Evolutionary conservation across 768 basidiomycete genomes (phyloP).

Genomic region (Coprinopsis marcescibilis): DNA sequence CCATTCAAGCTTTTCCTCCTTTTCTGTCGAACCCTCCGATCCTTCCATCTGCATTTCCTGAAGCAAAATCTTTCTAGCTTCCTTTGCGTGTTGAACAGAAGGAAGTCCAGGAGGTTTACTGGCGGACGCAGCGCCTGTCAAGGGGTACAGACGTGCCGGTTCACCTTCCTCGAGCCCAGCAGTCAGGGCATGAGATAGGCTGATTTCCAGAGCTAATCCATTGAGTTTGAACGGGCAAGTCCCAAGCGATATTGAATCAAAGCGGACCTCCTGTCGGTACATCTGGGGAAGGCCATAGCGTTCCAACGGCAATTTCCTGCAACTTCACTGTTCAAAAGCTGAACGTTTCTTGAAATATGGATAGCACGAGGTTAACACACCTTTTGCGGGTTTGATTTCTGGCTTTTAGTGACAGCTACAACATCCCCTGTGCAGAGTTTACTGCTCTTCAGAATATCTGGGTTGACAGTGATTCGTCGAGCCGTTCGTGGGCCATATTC

Average conservation of each 20-base stretch:
- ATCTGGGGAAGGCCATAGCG: constrained; percentile 72
- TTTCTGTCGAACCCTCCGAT: constrained; percentile 23
- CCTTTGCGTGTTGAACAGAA: constrained; percentile 40
- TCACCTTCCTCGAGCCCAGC: constrained; percentile 47
- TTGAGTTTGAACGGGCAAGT: no score
- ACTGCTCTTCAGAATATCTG: constrained; percentile 52
- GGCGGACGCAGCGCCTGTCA: constrained; percentile 32
- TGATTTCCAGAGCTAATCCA: constrained; percentile 52
- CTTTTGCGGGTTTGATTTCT: constrained; percentile 14
- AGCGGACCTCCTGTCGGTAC: constrained; percentile 46
- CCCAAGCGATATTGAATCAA: constrained; percentile 36
- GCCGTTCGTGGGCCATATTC: constrained; percentile 44
- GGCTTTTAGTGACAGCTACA: constrained; percentile 38
- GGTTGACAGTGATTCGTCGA: constrained; percentile 59
- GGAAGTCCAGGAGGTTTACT: constrained; percentile 42
- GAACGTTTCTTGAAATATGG: background rate
- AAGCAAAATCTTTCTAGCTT: constrained; percentile 46
- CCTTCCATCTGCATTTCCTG: constrained; percentile 7
- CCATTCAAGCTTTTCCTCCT: constrained; percentile 47
- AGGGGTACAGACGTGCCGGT: constrained; percentile 42
- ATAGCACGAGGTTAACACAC: background rate
- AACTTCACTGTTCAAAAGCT: constrained; percentile 18
- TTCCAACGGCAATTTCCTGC: constrained; percentile 52
- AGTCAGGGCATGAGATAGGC: constrained; percentile 55
- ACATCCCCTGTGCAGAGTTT: constrained; percentile 69